Base-by-base conservation (phyloP, 2,329 filamentous ascomycete species). In the Stylonectria norvegica region DNA sequence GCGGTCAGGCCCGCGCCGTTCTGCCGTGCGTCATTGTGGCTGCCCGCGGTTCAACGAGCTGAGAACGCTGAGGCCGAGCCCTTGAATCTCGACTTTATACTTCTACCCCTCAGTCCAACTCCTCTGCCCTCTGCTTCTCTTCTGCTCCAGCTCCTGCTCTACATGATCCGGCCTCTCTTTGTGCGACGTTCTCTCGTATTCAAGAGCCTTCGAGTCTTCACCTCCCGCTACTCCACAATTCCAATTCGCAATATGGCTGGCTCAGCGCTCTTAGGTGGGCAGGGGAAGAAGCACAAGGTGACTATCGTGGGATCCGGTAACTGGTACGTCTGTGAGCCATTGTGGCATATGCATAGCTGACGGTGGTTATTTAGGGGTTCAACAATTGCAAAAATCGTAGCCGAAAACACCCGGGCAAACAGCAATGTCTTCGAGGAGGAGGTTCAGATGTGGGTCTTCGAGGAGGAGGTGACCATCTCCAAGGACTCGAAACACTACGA, bases 391-490 rank as follows among this genome's bases (percentile, higher is more conserved):
- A 98, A 98, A 71, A 94, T 98, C 48, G 79, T 96, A 37, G 90
- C 90, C 55, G 91, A 98, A 67, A 98, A 95, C 70, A 86, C 89
- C 25, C 80, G 78, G 47, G 81, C 77, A 50, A 75, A 95, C 68
- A 76, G 82, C 8, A 78, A 89, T 20, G 62, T 96, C 31, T 98
- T 97, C 62, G 87, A 97, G 60, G 73, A 84, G 63, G 75, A 89
- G 47, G 89, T 98, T 37, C 88, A 95, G 68, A 97, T 98, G 93
- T 98, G 93, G 93, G 94, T 98, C 59, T 96, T 82, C 62, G 93
- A 98, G 68, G 93, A 98, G 67, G 79, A 95, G 17, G 83, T 95
- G 49, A 78, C 79, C 39, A 73, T 95, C 29, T 69, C 86, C 10
- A 75, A 83, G 56, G 75, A 77, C 49, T 91, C 86, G 34, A 81